phyloP scores from a whole-genome alignment of 805 yeast genomes.

The Komagataella pseudopastoris region DNA sequence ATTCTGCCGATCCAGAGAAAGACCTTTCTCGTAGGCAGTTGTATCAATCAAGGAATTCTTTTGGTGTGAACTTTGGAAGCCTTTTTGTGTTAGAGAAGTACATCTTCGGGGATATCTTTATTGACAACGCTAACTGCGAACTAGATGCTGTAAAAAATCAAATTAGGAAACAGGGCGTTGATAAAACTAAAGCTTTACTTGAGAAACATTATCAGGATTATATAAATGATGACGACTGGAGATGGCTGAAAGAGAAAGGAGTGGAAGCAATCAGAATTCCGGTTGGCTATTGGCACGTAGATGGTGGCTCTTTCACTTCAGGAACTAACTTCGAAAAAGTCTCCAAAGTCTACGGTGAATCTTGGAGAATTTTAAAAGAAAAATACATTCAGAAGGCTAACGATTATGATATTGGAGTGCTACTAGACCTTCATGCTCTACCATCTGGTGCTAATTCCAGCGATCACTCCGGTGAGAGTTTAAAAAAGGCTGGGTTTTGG shows the following conservation, averaged over 20 bases:
- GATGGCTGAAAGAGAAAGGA: conserved; percentile 50
- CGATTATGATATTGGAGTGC: conserved; percentile 48
- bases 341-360: conserved; percentile 44
- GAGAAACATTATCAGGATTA: conserved; percentile 58
- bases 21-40: conserved; percentile 28
- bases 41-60: conserved; percentile 48
- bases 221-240: conserved; percentile 63
- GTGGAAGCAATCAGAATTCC: conserved; percentile 82
- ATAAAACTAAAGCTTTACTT: conserved; percentile 35
- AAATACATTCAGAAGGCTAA: conserved; percentile 45
- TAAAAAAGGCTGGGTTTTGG: conserved; percentile 59
- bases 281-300: conserved; percentile 81
- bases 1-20: conserved; percentile 23
- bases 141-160: conserved; percentile 51
- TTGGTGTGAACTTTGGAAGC: conserved; percentile 81
- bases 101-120: conserved; percentile 53
- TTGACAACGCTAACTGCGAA: conserved; percentile 50
- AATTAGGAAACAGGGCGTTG: conserved; percentile 34
- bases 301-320: conserved; percentile 40
- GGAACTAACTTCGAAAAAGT: conserved; percentile 51
- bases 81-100: conserved; percentile 71
- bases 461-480: conserved; percentile 67
- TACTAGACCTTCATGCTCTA: conserved; percentile 78
- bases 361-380: conserved; percentile 54
- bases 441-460: conserved; percentile 89